Evolutionary conservation across 176 grass and related monocot species (phyloP).

Genomic region (Calamus simplicifolius): DNA sequence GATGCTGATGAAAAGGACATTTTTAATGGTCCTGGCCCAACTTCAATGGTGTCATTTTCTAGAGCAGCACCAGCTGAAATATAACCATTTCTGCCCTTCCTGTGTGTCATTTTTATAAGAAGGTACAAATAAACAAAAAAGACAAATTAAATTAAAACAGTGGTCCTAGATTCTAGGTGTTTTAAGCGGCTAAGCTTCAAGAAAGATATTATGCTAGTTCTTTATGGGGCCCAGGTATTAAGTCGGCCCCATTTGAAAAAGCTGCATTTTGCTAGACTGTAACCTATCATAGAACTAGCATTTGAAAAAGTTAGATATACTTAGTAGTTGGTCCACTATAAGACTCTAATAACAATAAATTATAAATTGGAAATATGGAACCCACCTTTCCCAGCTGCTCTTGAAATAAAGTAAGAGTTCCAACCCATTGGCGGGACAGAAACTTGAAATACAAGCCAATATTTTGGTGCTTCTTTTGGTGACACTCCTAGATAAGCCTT

Average conservation of each 20-base stretch:
- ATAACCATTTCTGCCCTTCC: constrained; percentile 15
- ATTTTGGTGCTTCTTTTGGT: constrained; percentile 46
- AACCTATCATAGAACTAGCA: too few relatives aligned
- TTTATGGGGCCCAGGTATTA: too few relatives aligned
- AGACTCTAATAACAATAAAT: constrained; percentile 1
- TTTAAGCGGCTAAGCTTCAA: too few relatives aligned
- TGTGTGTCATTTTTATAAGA: constrained; percentile 24
- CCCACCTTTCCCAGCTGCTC: constrained; percentile 37
- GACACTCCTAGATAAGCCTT: constrained; percentile 73
- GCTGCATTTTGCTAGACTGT: too few relatives aligned
- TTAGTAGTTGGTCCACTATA: too few relatives aligned
- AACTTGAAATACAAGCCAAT: constrained; percentile 82
- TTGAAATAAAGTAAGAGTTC: constrained; percentile 80
- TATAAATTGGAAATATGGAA: constrained; percentile 6
- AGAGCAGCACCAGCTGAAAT: constrained; percentile 24
- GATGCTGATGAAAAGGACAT: constrained; percentile 60
- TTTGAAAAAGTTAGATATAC: too few relatives aligned
- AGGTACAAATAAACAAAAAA: neutral
- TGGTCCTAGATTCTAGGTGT: too few relatives aligned
- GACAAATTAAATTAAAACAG: too few relatives aligned
- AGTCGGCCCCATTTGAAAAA: too few relatives aligned
- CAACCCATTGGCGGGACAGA: constrained; percentile 78
- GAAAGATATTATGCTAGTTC: too few relatives aligned
- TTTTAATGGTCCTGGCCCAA: constrained; percentile 76
- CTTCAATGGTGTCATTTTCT: constrained; percentile 56